Conservation (phyloP, 768 basidiomycete species). For the Naganishia antarctica region DNA sequence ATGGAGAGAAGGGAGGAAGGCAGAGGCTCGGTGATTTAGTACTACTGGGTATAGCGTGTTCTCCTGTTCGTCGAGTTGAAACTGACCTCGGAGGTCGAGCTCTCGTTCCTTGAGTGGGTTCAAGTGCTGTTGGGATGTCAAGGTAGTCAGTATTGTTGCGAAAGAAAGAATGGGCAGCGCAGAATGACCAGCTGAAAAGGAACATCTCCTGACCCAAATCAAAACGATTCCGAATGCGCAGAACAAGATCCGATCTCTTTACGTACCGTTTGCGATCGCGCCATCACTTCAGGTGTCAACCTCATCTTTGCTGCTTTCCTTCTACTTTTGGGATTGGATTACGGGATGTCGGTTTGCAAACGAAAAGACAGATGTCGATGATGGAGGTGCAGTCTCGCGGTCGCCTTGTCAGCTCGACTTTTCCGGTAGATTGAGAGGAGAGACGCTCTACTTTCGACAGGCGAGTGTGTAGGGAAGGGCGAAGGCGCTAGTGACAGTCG, state of each 20-base stretch:
- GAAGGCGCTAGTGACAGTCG: too few species aligned
- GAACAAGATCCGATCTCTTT: not conserved
- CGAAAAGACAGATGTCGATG: too few species aligned
- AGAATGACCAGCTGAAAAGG: not conserved
- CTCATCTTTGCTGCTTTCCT: conserved; percentile 37
- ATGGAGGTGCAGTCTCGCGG: too few species aligned
- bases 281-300: conserved; percentile 46
- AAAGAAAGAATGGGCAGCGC: too few species aligned
- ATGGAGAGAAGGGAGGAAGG: not conserved
- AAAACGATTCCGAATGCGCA: too few species aligned
- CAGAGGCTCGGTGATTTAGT: conserved; percentile 4
- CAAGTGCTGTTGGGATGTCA: conserved; percentile 40
- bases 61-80: not conserved
- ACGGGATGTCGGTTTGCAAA: too few species aligned
- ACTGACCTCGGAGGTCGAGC: conserved; percentile 48
- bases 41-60: not conserved
- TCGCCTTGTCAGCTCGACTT: too few species aligned
- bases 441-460: too few species aligned
- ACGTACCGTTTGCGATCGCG: conserved; percentile 26
- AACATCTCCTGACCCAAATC: not conserved
- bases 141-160: too few species aligned
- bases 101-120: conserved; percentile 49
- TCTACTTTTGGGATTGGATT: not conserved
- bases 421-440: too few species aligned
- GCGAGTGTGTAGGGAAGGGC: too few species aligned